Base-by-base conservation (phyloP, 2,329 filamentous ascomycete species). In the Diaporthe vexans region DNA sequence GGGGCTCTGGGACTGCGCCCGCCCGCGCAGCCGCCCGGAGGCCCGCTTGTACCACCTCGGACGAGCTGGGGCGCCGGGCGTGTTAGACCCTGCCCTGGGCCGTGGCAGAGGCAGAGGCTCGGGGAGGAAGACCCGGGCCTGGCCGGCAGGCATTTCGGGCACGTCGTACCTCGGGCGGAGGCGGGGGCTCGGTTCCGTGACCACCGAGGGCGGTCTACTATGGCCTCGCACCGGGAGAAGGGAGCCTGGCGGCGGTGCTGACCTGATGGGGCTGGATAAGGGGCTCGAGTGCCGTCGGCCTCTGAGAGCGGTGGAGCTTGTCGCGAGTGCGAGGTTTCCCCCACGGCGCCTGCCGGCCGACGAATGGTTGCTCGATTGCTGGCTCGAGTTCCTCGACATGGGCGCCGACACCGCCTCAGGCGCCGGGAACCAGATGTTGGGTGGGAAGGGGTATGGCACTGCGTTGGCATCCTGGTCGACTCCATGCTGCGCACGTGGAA, bases 371-470 rank as follows among this genome's bases (percentile, higher is more conserved):
- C 71, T 73, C 0, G 85, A 85, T 69, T 86, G 83, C 13, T 82
- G 80, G 56, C 87, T 87, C 0, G 83, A 77, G 74, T 88, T 80
- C 4, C 87, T 85, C 1, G 86, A 86, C 85, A 89, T 88, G 7
- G 88, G 87, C 75, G 88, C 84, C 10, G 86, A 87, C 83, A 77
- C 89, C 88, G 6, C 86, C 86, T 26, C 82, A 0, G 79, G 79
- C 1, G 77, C 76, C 46, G 78, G 74, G 54, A 80, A 78, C 76
- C 77, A 79, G 77, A 40, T 77, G 70, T 74, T 69, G 75, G 78
- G 72, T 78, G 80, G 67, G 79, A 76, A 61, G 13, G 77, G 77
- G 37, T 76, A 79, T 6, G 79, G 79, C n/a, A 78, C 52, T 1
- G 78, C 74, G 46, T 78, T 74, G 1, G 74, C 74, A 11, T 82